These are phyloP conservation scores for Leccinum boreale DNA, from an alignment of 768 basidiomycete species.

Conservation along the genomic window DNA sequence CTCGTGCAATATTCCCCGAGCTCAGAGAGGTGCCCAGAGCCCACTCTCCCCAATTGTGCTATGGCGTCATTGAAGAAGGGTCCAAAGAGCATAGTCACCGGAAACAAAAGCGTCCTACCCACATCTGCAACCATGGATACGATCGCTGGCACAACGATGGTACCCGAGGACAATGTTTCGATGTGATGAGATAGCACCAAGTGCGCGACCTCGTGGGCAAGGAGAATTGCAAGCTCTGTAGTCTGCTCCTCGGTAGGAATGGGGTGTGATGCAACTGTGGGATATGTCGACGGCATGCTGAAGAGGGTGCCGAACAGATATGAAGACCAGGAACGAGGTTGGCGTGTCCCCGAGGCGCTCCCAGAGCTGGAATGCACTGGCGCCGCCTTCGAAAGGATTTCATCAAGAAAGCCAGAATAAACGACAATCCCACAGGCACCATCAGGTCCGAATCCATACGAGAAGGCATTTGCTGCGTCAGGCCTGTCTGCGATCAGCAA, in stretches of 20 bases:
- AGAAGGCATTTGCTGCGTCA: constrained; percentile 86
- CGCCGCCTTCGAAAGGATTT: constrained; percentile 57
- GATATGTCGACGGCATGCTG: constrained; percentile 29
- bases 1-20: constrained; percentile 75
- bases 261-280: constrained; percentile 37
- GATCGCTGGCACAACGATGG: constrained; percentile 78
- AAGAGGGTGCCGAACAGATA: constrained; percentile 45
- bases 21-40: constrained; percentile 71
- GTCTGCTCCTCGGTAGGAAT: constrained; percentile 80
- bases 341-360: constrained; percentile 16
- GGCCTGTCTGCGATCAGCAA: constrained; percentile 86
- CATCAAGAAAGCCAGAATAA: constrained; percentile 90
- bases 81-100: constrained; percentile 86
- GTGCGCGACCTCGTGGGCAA: constrained; percentile 94
- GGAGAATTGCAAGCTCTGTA: constrained; percentile 80
- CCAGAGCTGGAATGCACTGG: constrained; percentile 21
- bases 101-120: constrained; percentile 76
- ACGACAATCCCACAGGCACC: constrained; percentile 93
- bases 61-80: constrained; percentile 96
- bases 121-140: constrained; percentile 77
- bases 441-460: constrained; percentile 91
- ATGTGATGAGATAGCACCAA: constrained; percentile 88
- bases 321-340: constrained; percentile 42
- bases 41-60: constrained; percentile 73
- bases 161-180: constrained; percentile 83